Percentiles rank a stretch among this genome's conserved stretches.
Conservation (phyloP, 768 basidiomycete genomes). For the Leccinellum luteum region DNA sequence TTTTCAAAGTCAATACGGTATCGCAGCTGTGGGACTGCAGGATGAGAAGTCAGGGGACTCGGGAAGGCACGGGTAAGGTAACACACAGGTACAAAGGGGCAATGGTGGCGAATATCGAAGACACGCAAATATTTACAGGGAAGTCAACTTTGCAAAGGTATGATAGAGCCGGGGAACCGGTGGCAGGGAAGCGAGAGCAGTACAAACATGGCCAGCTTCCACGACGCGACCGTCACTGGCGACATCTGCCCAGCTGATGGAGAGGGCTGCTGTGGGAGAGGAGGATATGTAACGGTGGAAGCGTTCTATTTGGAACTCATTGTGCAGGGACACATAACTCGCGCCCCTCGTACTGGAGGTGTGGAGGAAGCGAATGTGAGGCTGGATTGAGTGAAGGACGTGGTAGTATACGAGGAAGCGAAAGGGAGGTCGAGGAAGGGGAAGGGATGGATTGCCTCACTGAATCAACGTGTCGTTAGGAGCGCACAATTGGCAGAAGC, state of each 20-base stretch:
- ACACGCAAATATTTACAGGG: slow-evolving; percentile 33
- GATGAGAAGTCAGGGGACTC: slow-evolving; percentile 1
- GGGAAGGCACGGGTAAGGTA: not conserved
- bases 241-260: slow-evolving; percentile 31
- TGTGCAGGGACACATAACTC: slow-evolving; percentile 35
- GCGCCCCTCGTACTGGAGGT: slow-evolving; percentile 34
- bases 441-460: slow-evolving; percentile 27
- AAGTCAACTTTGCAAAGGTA: slow-evolving; percentile 28
- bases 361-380: slow-evolving; percentile 36
- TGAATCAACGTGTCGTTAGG: slow-evolving; percentile 31
- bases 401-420: not conserved
- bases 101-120: slow-evolving; percentile 28
- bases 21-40: slow-evolving; percentile 18
- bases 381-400: slow-evolving; percentile 13
- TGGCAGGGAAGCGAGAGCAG: slow-evolving; percentile 6
- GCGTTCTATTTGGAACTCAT: slow-evolving; percentile 36
- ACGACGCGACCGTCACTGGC: slow-evolving; percentile 35
- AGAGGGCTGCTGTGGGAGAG: slow-evolving; percentile 17
- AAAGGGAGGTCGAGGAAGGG: slow-evolving; percentile 36
- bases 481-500: slow-evolving; percentile 24
- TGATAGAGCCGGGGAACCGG: slow-evolving; percentile 23
- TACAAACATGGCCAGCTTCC: slow-evolving; percentile 21
- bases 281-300: slow-evolving; percentile 24
- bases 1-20: no score
- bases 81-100: slow-evolving; percentile 15